These are phyloP conservation scores for Arabis alpina DNA, from an alignment of 345 rosid genomes.

Conservation along the genomic window DNA sequence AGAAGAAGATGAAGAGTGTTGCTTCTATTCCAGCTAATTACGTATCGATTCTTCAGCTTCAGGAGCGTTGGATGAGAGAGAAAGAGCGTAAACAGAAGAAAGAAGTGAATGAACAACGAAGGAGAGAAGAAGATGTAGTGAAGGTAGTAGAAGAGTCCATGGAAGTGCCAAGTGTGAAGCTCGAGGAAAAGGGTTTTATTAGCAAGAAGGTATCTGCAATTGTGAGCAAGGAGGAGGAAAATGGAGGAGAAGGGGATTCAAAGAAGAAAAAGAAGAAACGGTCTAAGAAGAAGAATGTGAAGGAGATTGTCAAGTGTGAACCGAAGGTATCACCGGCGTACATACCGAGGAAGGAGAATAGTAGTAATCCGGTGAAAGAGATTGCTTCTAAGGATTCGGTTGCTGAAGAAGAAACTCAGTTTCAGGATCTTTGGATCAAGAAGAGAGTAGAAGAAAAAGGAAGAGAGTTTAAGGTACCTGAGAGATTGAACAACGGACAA, in stretches of 20 bases:
- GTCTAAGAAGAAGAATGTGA: neutral
- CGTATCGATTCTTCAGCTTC: conserved; percentile 37
- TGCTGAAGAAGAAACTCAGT: conserved; percentile 7
- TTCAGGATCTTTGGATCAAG: conserved; percentile 10
- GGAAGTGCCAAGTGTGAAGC: conserved; percentile 11
- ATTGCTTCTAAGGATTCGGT: neutral
- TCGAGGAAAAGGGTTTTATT: neutral
- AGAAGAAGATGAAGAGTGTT: conserved; percentile 26
- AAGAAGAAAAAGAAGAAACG: conserved; percentile 12
- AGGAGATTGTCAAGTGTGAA: neutral
- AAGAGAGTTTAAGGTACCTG: neutral
- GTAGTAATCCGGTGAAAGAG: neutral
- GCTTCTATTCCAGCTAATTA: conserved; percentile 33
- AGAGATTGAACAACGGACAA: neutral
- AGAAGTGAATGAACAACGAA: conserved; percentile 4
- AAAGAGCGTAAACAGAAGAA: conserved; percentile 23
- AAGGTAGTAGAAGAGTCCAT: neutral
- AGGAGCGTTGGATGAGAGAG: conserved; percentile 30
- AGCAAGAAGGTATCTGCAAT: neutral
- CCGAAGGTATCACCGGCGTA: neutral
- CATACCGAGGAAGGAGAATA: neutral
- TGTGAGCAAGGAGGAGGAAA: conserved; percentile 7
- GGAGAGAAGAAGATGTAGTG: conserved; percentile 9
- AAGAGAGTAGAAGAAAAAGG: conserved; percentile 1
- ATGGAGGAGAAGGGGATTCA: conserved; percentile 12